Conservation (phyloP, 768 basidiomycete species). For the Lyophyllum decastes region DNA sequence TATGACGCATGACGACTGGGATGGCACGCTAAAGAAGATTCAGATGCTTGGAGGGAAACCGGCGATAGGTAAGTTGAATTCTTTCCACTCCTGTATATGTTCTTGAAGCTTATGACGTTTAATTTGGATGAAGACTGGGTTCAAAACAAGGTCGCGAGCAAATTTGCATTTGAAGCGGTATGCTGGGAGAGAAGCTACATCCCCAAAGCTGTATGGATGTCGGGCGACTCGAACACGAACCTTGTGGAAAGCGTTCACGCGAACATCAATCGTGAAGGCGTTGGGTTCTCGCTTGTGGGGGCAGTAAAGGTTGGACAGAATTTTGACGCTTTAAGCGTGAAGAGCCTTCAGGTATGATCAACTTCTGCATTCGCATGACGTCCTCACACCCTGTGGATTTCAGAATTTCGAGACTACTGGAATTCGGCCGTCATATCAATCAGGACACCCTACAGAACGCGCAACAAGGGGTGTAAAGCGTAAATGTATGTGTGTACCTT, state of each 20-base stretch:
- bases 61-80: constrained; percentile 11
- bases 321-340: not conserved
- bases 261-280: constrained; percentile 20
- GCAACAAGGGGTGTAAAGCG: not conserved
- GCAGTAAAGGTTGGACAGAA: constrained; percentile 15
- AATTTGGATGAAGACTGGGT: constrained; percentile 18
- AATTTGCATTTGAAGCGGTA: constrained; percentile 15
- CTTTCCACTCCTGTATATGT: not conserved
- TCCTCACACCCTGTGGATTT: not conserved
- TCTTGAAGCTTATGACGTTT: not conserved
- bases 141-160: constrained; percentile 7
- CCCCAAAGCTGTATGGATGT: constrained; percentile 19
- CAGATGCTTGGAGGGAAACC: not conserved
- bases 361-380: not conserved
- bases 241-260: constrained; percentile 15
- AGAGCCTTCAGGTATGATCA: not conserved
- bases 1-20: not conserved
- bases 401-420: not conserved
- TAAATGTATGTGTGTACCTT: not conserved
- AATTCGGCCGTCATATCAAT: not conserved
- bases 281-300: constrained; percentile 16
- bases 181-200: constrained; percentile 23
- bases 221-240: constrained; percentile 15
- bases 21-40: not conserved
- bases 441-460: not conserved